Base-by-base conservation (phyloP, 1,284 basidiomycete species). In the Rhizoctonia solani region DNA sequence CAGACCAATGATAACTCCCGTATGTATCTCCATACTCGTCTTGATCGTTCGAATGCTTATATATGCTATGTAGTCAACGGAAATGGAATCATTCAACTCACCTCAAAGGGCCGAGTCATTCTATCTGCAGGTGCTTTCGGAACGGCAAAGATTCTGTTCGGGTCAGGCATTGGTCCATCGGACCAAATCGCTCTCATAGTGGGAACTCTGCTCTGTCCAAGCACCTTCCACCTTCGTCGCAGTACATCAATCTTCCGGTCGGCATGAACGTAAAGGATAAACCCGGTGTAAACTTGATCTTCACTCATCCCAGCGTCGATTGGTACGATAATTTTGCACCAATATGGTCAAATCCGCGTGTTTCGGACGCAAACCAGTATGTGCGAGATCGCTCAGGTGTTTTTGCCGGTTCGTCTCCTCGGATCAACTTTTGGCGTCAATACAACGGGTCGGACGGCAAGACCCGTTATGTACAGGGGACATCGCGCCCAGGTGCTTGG, bases 291-390 rank as follows among this genome's bases (percentile, higher is more conserved):
- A 70, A 70, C 61, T 16, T 87, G 74, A 84, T 87, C 39, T 87
- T 87, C 76, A 86, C 84, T 1, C 85, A 87, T 72, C 85, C 85
- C 3, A 79, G 75, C 42, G 79, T 87, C 65, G 82, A 87, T 74
- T 80, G 83, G 1, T 86, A 86, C 70, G 83, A 86, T n/a, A 87
- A 87, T 74, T 87, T 85, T 86, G 82, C 81, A 13, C 53, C 68
- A 30, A 82, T 87, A n/a, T 85, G 82, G 81, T 76, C 75, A 23
- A 76, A 77, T 72, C 86, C 86, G 8, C 79, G 81, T 19, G 72
- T 81, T 6, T 83, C 83, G 2, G 86, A 87, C 72, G 80, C 81
- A 14, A 75, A 77, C 6, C 83, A 85, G 72, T 87, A 87, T 71
- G 74, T 85, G 21, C 73, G 74, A 41, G 75, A 75, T 70, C 82